These are phyloP conservation scores for Wickerhamomyces chaumierensis DNA, from an alignment of 805 yeast species.

Conservation along the genomic window DNA sequence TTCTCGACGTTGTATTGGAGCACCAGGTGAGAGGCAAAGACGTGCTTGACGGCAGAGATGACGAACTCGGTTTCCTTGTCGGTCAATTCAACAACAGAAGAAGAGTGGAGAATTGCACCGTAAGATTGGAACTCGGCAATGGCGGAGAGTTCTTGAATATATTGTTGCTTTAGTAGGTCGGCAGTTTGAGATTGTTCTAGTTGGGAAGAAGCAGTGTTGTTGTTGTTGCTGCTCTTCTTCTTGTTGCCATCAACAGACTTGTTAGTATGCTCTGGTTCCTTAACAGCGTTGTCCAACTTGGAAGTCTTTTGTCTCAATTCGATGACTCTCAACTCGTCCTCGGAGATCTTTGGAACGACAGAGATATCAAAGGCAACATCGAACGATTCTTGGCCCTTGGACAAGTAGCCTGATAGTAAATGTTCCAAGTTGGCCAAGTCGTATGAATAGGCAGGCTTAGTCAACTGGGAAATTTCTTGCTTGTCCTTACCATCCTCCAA, in stretches of 20 bases:
- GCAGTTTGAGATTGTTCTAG: conserved; percentile 14
- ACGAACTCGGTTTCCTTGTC: conserved; percentile 92
- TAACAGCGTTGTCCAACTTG: conserved; percentile 16
- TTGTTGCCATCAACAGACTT: conserved; percentile 3
- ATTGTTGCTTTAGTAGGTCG: conserved; percentile 46
- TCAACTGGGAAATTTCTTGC: conserved; percentile 32
- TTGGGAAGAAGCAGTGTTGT: not conserved
- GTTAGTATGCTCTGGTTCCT: conserved; percentile 7
- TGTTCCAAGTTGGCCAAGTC: conserved; percentile 72
- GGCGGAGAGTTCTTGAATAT: conserved; percentile 54
- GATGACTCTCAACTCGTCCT: conserved; percentile 57
- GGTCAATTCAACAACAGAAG: conserved; percentile 57
- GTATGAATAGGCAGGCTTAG: conserved; percentile 58
- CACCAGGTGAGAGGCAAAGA: conserved; percentile 62
- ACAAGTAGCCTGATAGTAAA: conserved; percentile 61
- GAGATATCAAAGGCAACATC: conserved; percentile 60
- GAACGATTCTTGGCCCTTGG: conserved; percentile 27
- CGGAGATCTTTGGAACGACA: conserved; percentile 51
- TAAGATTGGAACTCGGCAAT: conserved; percentile 65
- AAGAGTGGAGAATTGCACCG: conserved; percentile 68
- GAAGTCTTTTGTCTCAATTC: conserved; percentile 45
- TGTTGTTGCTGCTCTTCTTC: not conserved
- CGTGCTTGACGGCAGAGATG: conserved; percentile 72
- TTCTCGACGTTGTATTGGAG: conserved; percentile 78
- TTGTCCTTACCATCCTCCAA: conserved; percentile 30